These are phyloP conservation scores for Syzygium aqueum DNA, from an alignment of 345 rosid genomes.

Conservation along the genomic window DNA sequence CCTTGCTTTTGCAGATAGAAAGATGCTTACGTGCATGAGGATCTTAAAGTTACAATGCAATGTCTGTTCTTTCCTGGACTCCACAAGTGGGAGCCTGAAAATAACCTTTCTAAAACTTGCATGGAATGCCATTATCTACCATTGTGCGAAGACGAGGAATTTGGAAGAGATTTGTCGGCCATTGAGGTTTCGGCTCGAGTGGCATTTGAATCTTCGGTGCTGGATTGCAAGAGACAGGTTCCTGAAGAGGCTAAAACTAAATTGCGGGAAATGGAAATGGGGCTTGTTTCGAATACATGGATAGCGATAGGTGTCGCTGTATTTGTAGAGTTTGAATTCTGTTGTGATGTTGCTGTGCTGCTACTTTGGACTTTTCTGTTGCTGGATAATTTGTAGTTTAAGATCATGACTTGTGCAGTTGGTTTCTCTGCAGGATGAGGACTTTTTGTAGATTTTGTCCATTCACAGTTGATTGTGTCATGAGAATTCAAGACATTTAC, in stretches of 20 bases:
- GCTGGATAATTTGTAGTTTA: background rate
- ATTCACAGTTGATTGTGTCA: background rate
- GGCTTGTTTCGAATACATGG: background rate
- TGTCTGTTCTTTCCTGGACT: background rate
- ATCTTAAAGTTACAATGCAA: background rate
- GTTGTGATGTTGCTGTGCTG: background rate
- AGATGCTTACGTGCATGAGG: background rate
- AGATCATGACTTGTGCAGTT: background rate
- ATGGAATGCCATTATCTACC: background rate
- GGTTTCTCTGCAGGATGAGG: background rate
- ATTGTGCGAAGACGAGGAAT: background rate
- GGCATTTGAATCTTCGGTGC: background rate
- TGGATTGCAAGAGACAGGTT: background rate
- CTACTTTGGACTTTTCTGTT: background rate
- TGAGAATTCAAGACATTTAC: background rate
- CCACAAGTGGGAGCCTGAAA: background rate
- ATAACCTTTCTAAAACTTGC: background rate
- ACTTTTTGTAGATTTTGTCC: background rate
- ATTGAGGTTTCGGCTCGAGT: too few species aligned
- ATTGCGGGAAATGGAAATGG: background rate
- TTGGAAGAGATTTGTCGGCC: background rate
- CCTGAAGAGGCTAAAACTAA: rapidly evolving
- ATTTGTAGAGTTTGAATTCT: background rate
- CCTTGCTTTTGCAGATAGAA: background rate
- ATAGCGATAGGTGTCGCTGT: background rate